These are phyloP conservation scores for Haberlea rhodopensis DNA, from an alignment of 257 asterid genomes.

Conservation along the genomic window DNA sequence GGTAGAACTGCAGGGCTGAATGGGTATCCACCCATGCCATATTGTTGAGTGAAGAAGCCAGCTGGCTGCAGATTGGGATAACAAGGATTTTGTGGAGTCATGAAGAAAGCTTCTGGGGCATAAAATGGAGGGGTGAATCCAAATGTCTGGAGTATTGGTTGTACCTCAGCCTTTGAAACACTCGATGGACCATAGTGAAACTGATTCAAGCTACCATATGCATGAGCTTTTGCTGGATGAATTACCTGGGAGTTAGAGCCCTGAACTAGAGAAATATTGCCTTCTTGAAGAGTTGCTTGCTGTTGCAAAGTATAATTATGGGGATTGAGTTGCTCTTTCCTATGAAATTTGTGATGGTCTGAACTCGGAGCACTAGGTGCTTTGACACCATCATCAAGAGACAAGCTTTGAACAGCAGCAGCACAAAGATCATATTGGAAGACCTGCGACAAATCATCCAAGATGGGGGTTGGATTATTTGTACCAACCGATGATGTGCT, in stretches of 20 bases:
- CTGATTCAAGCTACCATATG: conserved; percentile 31
- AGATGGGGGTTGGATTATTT: neutral
- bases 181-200: conserved; percentile 31
- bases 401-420: neutral
- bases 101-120: conserved; percentile 65
- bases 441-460: neutral
- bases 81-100: conserved; percentile 62
- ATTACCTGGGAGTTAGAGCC: no score
- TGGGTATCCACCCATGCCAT: conserved; percentile 50
- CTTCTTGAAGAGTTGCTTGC: no score
- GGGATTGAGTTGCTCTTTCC: no score
- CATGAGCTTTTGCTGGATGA: conserved; percentile 36
- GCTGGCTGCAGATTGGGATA: conserved; percentile 50
- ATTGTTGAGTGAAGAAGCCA: conserved; percentile 66
- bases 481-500: neutral
- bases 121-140: conserved; percentile 59
- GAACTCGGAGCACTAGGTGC: no score
- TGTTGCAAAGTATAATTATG: no score
- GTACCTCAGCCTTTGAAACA: conserved; percentile 49
- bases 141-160: conserved; percentile 47
- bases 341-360: no score
- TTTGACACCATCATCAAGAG: no score
- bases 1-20: conserved; percentile 59
- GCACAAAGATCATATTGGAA: neutral
- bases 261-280: no score